Conservation (phyloP, 176 grass and related monocot species). For the Zea mays region DNA sequence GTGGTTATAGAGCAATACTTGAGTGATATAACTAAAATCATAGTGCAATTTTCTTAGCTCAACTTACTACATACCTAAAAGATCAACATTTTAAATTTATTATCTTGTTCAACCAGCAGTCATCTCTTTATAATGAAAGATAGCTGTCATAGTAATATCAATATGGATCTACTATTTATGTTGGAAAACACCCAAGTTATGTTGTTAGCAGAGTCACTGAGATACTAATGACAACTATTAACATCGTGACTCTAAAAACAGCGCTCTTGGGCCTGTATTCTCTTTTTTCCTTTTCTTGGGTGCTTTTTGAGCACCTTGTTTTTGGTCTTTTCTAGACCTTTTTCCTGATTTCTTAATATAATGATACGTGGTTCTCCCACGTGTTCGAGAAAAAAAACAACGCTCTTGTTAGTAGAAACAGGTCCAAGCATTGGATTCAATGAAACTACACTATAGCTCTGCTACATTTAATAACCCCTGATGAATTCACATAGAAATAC, state of each 20-base stretch:
- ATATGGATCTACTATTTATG: not conserved
- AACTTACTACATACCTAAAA: not conserved
- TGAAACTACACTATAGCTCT: not conserved
- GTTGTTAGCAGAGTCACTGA: not conserved
- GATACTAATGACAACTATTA: not conserved
- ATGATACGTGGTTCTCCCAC: too few relatives aligned
- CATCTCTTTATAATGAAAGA: constrained; percentile 2
- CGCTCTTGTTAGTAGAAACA: too few relatives aligned
- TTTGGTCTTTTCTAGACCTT: too few relatives aligned
- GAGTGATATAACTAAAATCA: not conserved
- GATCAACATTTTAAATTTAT: not conserved
- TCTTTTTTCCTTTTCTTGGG: too few relatives aligned
- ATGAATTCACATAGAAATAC: constrained; percentile 3
- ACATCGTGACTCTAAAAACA: not conserved
- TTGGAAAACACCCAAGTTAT: not conserved
- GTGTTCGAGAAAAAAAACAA: too few relatives aligned
- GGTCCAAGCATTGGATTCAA: not conserved
- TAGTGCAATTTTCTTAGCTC: not conserved
- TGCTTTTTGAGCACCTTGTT: too few relatives aligned
- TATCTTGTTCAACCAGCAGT: not conserved
- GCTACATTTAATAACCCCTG: not conserved
- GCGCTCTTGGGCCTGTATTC: too few relatives aligned
- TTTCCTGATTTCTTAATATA: too few relatives aligned
- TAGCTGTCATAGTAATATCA: not conserved
- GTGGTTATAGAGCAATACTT: not conserved